Conservation (phyloP, 2,329 filamentous ascomycete genomes). For the Aspergillus ochraceus region DNA sequence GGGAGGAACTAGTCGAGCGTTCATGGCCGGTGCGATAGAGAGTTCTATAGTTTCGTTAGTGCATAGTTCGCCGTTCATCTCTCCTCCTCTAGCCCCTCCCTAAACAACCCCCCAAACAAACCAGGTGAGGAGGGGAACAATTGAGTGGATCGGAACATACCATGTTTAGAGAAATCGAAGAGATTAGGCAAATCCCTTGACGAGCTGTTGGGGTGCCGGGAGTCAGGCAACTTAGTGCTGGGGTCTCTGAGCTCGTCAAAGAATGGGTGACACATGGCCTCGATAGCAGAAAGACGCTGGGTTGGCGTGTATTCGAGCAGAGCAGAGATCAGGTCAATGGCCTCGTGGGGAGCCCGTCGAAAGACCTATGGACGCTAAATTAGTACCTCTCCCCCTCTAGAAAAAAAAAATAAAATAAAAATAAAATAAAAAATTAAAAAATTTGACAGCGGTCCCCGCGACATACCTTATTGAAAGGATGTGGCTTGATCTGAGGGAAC, state of each 20-base stretch:
- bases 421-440: too few relatives aligned
- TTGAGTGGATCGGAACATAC: constrained; percentile 57
- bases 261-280: constrained; percentile 98
- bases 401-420: not conserved
- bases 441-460: not conserved
- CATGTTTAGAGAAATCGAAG: constrained; percentile 92
- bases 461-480: constrained; percentile 88
- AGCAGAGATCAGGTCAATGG: constrained; percentile 91
- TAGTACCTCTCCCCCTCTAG: constrained; percentile 17
- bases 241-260: constrained; percentile 95
- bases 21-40: constrained; percentile 88
- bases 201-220: constrained; percentile 79
- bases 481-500: constrained; percentile 99
- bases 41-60: constrained; percentile 64
- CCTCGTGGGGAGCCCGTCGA: constrained; percentile 88
- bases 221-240: constrained; percentile 88
- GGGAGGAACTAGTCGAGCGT: constrained; percentile 80
- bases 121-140: not conserved
- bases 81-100: not conserved
- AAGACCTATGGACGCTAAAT: constrained; percentile 64
- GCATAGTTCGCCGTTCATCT: not conserved
- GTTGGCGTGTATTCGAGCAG: constrained; percentile 97
- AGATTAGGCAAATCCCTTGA: constrained; percentile 80
- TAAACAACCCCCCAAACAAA: not conserved
- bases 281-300: constrained; percentile 86